phyloP scores from a whole-genome alignment of 805 yeast species.

The Saturnispora diversa region DNA sequence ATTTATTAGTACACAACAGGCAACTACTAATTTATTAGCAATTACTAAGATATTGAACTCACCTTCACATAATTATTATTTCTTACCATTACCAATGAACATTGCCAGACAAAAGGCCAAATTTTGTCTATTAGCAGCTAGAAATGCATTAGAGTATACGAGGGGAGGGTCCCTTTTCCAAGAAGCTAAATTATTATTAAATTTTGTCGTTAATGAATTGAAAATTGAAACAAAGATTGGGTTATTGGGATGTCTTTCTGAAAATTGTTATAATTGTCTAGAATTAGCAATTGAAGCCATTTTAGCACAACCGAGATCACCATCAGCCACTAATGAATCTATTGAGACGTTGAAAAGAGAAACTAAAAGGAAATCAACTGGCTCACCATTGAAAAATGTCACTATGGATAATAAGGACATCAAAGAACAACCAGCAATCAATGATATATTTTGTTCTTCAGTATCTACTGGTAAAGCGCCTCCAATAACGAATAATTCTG shows the following conservation, averaged over 20 bases:
- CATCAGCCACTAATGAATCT: background rate
- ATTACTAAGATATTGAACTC: slow-evolving; percentile 36
- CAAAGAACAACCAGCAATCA: slow-evolving; percentile 21
- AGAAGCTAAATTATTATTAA: slow-evolving; percentile 53
- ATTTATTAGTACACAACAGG: slow-evolving; percentile 59
- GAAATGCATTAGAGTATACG: slow-evolving; percentile 73
- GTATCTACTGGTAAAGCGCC: too few species aligned
- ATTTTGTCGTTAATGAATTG: slow-evolving; percentile 42
- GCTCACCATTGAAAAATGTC: slow-evolving; percentile 21
- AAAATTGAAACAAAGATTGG: slow-evolving; percentile 44
- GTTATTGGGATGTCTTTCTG: slow-evolving; percentile 54
- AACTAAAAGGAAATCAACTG: slow-evolving; percentile 16
- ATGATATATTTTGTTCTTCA: slow-evolving; percentile 27
- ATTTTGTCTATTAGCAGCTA: slow-evolving; percentile 56
- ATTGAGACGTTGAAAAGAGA: slow-evolving; percentile 18
- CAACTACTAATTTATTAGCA: slow-evolving; percentile 52
- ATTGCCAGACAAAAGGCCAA: slow-evolving; percentile 55
- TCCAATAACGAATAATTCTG: too few species aligned
- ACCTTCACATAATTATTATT: slow-evolving; percentile 31
- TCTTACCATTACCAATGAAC: slow-evolving; percentile 58
- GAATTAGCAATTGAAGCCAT: slow-evolving; percentile 56
- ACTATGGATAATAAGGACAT: background rate
- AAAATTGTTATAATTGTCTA: slow-evolving; percentile 45
- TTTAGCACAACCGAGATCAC: slow-evolving; percentile 41
- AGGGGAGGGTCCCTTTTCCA: slow-evolving; percentile 75